These are phyloP conservation scores for Carex cristatella DNA, from an alignment of 176 grass and related monocot species.

Conservation along the genomic window DNA sequence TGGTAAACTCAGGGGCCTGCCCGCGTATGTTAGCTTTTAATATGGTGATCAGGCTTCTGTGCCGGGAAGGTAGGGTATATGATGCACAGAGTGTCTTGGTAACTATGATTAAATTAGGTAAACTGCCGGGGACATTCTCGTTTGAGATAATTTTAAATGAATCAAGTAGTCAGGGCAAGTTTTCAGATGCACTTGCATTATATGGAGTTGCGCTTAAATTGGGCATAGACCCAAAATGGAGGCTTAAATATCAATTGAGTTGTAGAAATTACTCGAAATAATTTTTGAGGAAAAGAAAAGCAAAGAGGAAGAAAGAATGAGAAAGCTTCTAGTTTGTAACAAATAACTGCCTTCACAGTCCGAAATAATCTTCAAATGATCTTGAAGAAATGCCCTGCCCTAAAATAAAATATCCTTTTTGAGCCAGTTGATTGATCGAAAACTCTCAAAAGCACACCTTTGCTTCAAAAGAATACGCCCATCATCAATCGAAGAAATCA, in stretches of 20 bases:
- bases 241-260: slow-evolving; percentile 23
- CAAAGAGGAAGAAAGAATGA: not conserved
- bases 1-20: slow-evolving; percentile 50
- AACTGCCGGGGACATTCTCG: slow-evolving; percentile 57
- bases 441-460: not conserved
- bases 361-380: not conserved
- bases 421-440: not conserved
- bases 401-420: not conserved
- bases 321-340: not conserved
- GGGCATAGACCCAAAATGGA: slow-evolving; percentile 40
- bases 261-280: not conserved
- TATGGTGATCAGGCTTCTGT: slow-evolving; percentile 66
- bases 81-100: slow-evolving; percentile 59
- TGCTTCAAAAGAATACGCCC: not conserved
- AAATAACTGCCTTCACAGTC: not conserved
- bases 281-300: not conserved
- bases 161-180: slow-evolving; percentile 41
- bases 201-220: slow-evolving; percentile 80
- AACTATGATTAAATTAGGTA: slow-evolving; percentile 47
- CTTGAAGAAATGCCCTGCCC: not conserved
- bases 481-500: not conserved
- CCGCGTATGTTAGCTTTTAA: slow-evolving; percentile 76
- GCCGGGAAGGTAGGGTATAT: slow-evolving; percentile 41
- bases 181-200: slow-evolving; percentile 55
- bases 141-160: slow-evolving; percentile 69